A percentile compares a stretch with the other conserved stretches of the same genome.
Evolutionary conservation across 768 basidiomycete species (phyloP).

Genomic region (Suillus alpinus): DNA sequence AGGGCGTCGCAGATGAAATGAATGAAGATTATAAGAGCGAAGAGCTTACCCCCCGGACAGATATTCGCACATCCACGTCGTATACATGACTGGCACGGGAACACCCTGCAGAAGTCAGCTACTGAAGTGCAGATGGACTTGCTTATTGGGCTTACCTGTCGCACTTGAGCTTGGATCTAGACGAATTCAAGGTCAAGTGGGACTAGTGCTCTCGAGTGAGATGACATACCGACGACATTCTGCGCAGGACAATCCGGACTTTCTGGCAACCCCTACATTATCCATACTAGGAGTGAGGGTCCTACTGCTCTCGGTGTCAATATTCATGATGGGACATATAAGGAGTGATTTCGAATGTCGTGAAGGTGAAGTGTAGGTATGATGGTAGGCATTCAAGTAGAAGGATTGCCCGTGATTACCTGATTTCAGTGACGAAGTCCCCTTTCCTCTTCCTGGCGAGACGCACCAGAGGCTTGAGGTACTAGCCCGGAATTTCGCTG

Average conservation of each 20-base stretch:
- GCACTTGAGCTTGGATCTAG: conserved; percentile 53
- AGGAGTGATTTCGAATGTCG: not conserved
- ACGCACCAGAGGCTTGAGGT: not conserved
- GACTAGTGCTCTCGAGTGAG: conserved; percentile 3
- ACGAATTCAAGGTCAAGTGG: conserved; percentile 1
- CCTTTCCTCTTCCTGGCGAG: not conserved
- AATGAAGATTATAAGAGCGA: not conserved
- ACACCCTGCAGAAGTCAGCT: conserved; percentile 30
- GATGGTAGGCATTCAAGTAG: not conserved
- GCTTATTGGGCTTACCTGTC: conserved; percentile 34
- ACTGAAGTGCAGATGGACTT: not conserved
- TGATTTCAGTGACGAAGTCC: not conserved
- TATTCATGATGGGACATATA: conserved; percentile 6
- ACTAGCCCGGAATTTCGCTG: not conserved
- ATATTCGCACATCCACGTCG: conserved; percentile 51
- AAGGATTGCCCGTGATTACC: not conserved
- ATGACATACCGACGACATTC: conserved; percentile 46
- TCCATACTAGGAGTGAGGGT: conserved; percentile 10
- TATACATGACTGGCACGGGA: conserved; percentile 56
- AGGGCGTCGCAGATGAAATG: conserved; percentile 6
- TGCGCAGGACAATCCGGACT: conserved; percentile 46
- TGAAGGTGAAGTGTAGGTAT: not conserved
- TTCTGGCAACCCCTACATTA: conserved; percentile 18
- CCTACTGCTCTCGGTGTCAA: conserved; percentile 10
- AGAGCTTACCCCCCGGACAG: conserved; percentile 45